Conservation (phyloP, 2,329 filamentous ascomycete genomes). For the Pseudocercospora musae region DNA sequence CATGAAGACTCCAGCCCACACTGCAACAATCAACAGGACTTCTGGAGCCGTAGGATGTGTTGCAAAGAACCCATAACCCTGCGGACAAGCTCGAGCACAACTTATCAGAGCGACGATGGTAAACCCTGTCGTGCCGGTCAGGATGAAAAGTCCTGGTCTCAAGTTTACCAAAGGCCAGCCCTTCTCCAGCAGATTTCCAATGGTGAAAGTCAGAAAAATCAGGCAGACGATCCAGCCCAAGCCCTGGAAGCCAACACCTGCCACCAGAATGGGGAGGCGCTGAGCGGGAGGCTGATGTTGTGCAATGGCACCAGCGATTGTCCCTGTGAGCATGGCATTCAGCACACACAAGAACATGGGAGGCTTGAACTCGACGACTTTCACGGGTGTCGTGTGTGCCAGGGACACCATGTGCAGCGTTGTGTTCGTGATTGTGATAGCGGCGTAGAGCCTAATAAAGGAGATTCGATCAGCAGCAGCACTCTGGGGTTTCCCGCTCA, state of each 20-base stretch:
- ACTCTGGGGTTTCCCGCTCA: no score
- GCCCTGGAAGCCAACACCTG: constrained; percentile 45
- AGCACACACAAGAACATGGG: constrained; percentile 21
- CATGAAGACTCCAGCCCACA: constrained; percentile 42
- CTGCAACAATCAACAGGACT: constrained; percentile 26
- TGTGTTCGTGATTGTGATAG: constrained; percentile 9
- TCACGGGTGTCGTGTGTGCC: constrained; percentile 8
- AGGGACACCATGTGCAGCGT: constrained; percentile 16
- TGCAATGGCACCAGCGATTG: constrained; percentile 19
- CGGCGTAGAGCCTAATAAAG: constrained; percentile 50
- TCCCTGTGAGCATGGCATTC: constrained; percentile 26
- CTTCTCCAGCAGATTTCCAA: constrained; percentile 40
- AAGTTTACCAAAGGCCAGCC: constrained; percentile 43
- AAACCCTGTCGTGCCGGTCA: constrained; percentile 43
- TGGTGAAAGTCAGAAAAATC: constrained; percentile 42
- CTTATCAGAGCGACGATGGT: constrained; percentile 29
- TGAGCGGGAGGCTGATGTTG: constrained; percentile 31
- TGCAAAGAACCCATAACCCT: constrained; percentile 27
- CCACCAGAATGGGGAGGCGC: constrained; percentile 44
- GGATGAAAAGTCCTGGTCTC: constrained; percentile 49
- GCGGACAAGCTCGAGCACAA: constrained; percentile 21
- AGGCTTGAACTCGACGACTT: constrained; percentile 14
- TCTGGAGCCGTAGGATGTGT: constrained; percentile 23
- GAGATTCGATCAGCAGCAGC: not conserved
- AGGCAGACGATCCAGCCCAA: constrained; percentile 43